Base-by-base conservation (phyloP, 371 early-diverging fungal species). In the Nematocida parisii region DNA sequence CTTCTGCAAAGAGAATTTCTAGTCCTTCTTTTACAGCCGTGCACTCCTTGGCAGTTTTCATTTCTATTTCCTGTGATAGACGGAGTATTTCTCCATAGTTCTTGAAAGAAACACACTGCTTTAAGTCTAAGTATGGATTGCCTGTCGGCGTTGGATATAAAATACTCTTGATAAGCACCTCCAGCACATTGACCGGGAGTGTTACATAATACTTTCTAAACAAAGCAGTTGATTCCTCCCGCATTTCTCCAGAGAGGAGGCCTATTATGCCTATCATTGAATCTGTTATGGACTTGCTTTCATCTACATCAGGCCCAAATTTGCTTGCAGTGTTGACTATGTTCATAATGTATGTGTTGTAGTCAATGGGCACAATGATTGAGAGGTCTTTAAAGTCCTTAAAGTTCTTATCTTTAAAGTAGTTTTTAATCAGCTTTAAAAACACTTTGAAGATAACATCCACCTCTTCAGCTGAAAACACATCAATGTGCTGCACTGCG, bases 1-100 rank as follows among this genome's bases (percentile, higher is more conserved):
- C 80, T 27, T 50, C 6, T 39, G 47, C 57, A 7, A 44, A 5
- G 72, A 66, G 20, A 5, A 27, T 47, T 54, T 70, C 71, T 5
- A 77, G 52, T 39, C 9, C 40, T 18, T 77, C 80, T 61, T 33
- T 33, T 6, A 61, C 68, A 24, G 68, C 71, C 3, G 58, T 46
- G 45, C 80, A 77, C 57, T 77, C 80, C 47, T 77, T 77, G 0
- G 44, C 46, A 45, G 70, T 66, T 27, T 50, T 57, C 18, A 77
- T 45, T 5, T 68, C 60, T 27, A 56, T 42, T 9, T 45, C 20
- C 20, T 33, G 11, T 13, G 71, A 6, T 47, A 15, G 9, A 2
- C 40, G 47, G n/a, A n/a, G 13, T 64, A 45, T 45, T 11, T 64
- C 45, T 15, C 40, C 61, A 44, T 39, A 57, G 39, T 77, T 68